Conservation (phyloP, 2,329 filamentous ascomycete species). For the Beauveria medogensis region DNA sequence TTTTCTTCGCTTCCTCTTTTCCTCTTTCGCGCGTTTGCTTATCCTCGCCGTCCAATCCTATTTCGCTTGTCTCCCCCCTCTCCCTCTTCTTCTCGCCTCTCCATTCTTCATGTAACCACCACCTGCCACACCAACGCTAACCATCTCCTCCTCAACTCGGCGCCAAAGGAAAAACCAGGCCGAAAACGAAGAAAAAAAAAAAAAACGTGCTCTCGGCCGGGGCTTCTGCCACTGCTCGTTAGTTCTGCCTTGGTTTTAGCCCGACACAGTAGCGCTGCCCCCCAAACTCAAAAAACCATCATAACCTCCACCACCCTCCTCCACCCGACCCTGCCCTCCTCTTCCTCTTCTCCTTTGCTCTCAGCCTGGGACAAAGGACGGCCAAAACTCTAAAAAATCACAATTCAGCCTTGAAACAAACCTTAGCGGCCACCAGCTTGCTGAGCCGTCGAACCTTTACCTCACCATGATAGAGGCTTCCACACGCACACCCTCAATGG, state of each 20-base stretch:
- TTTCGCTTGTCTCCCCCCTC: too few species aligned
- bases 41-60: too few species aligned
- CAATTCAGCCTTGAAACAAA: not conserved
- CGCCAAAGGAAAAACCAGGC: not conserved
- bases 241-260: conserved; percentile 9
- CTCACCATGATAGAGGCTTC: conserved; percentile 7
- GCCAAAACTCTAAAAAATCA: not conserved
- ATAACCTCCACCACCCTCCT: not conserved
- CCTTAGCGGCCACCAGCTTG: not conserved
- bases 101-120: not conserved
- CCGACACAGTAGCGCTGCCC: not conserved
- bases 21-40: too few species aligned
- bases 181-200: not conserved
- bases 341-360: not conserved
- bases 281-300: conserved; percentile 9
- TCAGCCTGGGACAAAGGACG: not conserved
- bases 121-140: not conserved
- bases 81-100: not conserved
- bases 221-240: not conserved
- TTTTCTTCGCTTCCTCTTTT: too few species aligned
- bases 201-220: not conserved
- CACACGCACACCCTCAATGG: conserved; percentile 23
- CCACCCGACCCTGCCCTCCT: not conserved
- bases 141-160: not conserved
- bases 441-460: not conserved